A percentile compares a stretch with the other conserved stretches of the same genome.
These are phyloP conservation scores for Yamadazyma triangularis DNA, from an alignment of 1,139 yeast species.

Conservation along the genomic window DNA sequence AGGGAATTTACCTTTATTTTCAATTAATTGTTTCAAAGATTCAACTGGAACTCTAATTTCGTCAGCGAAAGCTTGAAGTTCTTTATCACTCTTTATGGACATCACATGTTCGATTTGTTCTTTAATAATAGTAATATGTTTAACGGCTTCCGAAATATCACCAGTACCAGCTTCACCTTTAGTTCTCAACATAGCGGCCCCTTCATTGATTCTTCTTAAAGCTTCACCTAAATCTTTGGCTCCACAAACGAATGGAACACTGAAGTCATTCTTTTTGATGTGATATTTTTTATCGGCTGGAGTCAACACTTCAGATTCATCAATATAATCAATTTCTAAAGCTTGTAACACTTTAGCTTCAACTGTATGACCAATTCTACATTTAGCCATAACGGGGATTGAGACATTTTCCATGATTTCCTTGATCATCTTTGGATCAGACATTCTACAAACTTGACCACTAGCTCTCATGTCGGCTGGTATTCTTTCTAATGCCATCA, in stretches of 20 bases:
- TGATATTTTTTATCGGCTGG: slow-evolving; percentile 74
- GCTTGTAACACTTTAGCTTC: slow-evolving; percentile 80
- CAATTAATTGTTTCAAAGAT: slow-evolving; percentile 48
- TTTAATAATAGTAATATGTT: slow-evolving; percentile 61
- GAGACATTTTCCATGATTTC: slow-evolving; percentile 71
- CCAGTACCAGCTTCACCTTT: slow-evolving; percentile 93
- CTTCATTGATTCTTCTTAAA: slow-evolving; percentile 73
- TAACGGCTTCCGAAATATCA: slow-evolving; percentile 82
- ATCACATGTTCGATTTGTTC: slow-evolving; percentile 49
- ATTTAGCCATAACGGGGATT: slow-evolving; percentile 85
- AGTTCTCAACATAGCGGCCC: slow-evolving; percentile 86
- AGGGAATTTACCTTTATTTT: slow-evolving; percentile 60
- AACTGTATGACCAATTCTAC: slow-evolving; percentile 79
- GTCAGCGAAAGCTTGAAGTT: slow-evolving; percentile 49
- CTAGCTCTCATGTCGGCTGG: slow-evolving; percentile 88
- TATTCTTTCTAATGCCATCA: slow-evolving; percentile 82
- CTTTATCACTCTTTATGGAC: slow-evolving; percentile 36
- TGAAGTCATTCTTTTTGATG: slow-evolving; percentile 57
- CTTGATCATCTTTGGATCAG: slow-evolving; percentile 78
- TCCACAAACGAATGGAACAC: slow-evolving; percentile 84
- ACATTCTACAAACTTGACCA: slow-evolving; percentile 85
- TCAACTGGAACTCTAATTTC: slow-evolving; percentile 59
- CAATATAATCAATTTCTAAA: slow-evolving; percentile 74
- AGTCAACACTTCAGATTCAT: slow-evolving; percentile 80
- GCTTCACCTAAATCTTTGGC: slow-evolving; percentile 85